Conservation (phyloP, 352 stramenopile genomes). For the Globisporangium iwayamae region DNA sequence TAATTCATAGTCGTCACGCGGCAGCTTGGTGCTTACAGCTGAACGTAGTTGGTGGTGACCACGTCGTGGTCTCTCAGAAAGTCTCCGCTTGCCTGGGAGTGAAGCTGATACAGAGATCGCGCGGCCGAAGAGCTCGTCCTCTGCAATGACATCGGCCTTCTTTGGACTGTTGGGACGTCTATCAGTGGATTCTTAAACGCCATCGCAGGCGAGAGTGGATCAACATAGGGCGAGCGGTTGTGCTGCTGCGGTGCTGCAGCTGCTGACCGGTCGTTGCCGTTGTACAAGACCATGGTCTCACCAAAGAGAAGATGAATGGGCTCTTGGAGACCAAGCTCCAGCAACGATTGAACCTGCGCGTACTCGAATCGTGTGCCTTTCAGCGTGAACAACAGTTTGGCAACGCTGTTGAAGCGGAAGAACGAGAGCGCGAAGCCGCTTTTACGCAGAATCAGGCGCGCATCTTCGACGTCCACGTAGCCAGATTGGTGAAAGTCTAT, state of each 20-base stretch:
- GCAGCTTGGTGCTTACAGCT: background rate
- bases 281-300: conserved; percentile 4
- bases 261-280: background rate
- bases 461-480: conserved; percentile 12
- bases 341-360: conserved; percentile 5
- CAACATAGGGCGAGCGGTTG: background rate
- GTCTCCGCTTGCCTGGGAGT: background rate
- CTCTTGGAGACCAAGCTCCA: conserved; percentile 5
- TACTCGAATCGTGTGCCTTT: conserved; percentile 6
- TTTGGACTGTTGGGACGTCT: background rate
- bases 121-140: background rate
- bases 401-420: conserved; percentile 20
- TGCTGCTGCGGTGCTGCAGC: background rate
- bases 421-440: conserved; percentile 15
- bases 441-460: conserved; percentile 7
- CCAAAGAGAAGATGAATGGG: conserved; percentile 1
- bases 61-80: background rate
- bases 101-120: conserved; percentile 3
- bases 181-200: background rate
- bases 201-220: background rate
- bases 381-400: conserved; percentile 11
- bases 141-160: background rate
- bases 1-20: too few relatives aligned
- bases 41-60: conserved; percentile 1
- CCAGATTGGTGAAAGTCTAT: conserved; percentile 1